Conservation (phyloP, 169 alveolate genomes). For the Cryptosporidium parvum region DNA sequence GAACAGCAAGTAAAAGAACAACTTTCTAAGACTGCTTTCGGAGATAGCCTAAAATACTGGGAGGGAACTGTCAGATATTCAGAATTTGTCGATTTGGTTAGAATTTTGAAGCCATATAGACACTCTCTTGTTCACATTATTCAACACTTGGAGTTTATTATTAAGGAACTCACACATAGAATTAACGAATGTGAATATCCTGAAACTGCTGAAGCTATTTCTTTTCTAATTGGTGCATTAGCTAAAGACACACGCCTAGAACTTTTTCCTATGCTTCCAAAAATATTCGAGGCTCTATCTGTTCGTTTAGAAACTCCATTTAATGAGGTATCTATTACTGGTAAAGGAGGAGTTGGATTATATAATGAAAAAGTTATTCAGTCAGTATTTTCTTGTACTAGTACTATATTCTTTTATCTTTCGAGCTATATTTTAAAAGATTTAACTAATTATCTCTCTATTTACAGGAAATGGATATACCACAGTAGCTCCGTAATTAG, state of each 20-base stretch:
- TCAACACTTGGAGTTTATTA: background rate
- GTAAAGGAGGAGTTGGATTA: slow-evolving; percentile 51
- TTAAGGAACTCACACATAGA: slow-evolving; percentile 5
- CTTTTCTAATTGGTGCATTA: slow-evolving; percentile 29
- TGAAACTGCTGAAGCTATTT: slow-evolving; percentile 67
- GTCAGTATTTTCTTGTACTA: slow-evolving; percentile 45
- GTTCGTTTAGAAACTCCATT: slow-evolving; percentile 31
- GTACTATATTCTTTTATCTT: slow-evolving; percentile 63
- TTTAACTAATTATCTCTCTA: background rate
- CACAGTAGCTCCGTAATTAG: slow-evolving; percentile 17
- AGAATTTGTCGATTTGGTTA: slow-evolving; percentile 34
- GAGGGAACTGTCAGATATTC: slow-evolving; percentile 39
- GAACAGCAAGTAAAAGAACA: slow-evolving; percentile 30
- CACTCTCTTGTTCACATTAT: slow-evolving; percentile 37
- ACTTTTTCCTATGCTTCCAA: slow-evolving; percentile 45
- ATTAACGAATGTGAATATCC: slow-evolving; percentile 54
- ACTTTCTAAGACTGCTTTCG: slow-evolving; percentile 42
- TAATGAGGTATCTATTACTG: slow-evolving; percentile 31
- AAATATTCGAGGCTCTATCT: slow-evolving; percentile 28
- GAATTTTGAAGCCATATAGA: slow-evolving; percentile 30
- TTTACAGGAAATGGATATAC: slow-evolving; percentile 42
- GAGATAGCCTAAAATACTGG: slow-evolving; percentile 39
- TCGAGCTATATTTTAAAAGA: slow-evolving; percentile 34
- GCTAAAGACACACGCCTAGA: slow-evolving; percentile 69
- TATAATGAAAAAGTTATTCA: slow-evolving; percentile 37